phyloP scores from a whole-genome alignment of 2,329 filamentous ascomycete genomes.

The Colletotrichum aenigma region DNA sequence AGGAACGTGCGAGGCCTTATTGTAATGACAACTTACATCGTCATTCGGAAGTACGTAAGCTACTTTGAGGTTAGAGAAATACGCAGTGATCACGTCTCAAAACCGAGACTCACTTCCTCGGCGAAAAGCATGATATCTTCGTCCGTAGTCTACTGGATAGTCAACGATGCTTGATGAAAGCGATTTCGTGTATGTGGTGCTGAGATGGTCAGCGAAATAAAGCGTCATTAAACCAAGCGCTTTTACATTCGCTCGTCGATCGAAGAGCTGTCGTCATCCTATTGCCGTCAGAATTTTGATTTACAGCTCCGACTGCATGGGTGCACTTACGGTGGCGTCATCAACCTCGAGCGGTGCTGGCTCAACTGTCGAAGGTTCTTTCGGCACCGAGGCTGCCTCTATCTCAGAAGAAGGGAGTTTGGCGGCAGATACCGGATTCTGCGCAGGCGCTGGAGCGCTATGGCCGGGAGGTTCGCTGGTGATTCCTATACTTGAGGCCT shows the following conservation, averaged over 20 bases:
- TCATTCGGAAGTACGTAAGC: background rate
- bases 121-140: background rate
- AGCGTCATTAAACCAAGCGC: background rate
- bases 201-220: background rate
- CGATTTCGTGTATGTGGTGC: background rate
- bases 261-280: background rate
- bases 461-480: background rate
- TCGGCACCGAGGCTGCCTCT: fast-evolving
- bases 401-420: fast-evolving
- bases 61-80: background rate
- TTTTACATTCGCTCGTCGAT: background rate
- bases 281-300: no score
- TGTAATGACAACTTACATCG: background rate
- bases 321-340: background rate
- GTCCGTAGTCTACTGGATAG: background rate
- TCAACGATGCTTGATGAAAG: background rate
- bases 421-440: fast-evolving
- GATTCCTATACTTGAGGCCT: background rate
- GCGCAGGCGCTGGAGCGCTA: background rate
- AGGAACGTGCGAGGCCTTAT: background rate
- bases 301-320: no score
- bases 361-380: background rate
- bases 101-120: background rate
- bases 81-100: fast-evolving
- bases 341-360: background rate